Percentiles rank a stretch among this genome's conserved stretches.
These are phyloP conservation scores for Microbotryum saponariae DNA, from an alignment of 1,284 basidiomycete species.

Conservation along the genomic window DNA sequence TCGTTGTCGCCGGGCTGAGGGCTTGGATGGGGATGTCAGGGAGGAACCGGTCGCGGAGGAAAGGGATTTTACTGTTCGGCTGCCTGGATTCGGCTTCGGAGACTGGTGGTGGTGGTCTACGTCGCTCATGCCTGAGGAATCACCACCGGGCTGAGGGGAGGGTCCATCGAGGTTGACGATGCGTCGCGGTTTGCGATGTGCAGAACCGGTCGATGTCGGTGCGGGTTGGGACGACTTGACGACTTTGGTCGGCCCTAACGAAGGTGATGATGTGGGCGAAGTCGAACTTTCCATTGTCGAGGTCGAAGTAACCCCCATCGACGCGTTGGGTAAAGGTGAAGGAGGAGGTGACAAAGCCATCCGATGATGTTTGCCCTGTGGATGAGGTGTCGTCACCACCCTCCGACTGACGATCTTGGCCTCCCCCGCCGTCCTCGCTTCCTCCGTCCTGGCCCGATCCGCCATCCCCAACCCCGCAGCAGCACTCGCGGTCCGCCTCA, in stretches of 20 bases:
- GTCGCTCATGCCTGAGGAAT: conserved; percentile 6
- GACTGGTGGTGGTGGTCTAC: conserved; percentile 3
- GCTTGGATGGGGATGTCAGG: not conserved
- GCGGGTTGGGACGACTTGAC: not conserved
- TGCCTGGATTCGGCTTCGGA: not conserved
- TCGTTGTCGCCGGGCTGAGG: conserved; percentile 48
- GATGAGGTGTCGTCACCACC: conserved; percentile 20
- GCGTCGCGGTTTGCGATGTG: conserved; percentile 23
- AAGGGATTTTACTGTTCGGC: not conserved
- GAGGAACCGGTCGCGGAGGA: not conserved
- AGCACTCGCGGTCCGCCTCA: not conserved
- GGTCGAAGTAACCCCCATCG: not conserved
- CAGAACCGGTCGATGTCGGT: not conserved
- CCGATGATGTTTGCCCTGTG: not conserved
- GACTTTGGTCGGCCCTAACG: not conserved
- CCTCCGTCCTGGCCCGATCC: conserved; percentile 3
- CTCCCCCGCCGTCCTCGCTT: conserved; percentile 4
- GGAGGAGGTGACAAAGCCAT: not conserved
- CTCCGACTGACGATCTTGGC: conserved; percentile 24
- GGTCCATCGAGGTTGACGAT: conserved; percentile 31
- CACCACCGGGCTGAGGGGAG: not conserved
- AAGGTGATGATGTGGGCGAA: not conserved
- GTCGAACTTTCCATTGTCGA: not conserved
- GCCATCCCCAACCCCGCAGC: not conserved
- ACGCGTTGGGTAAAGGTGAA: not conserved